Conservation (phyloP, 148 eudicot species). For the Dysphania ambrosioides region DNA sequence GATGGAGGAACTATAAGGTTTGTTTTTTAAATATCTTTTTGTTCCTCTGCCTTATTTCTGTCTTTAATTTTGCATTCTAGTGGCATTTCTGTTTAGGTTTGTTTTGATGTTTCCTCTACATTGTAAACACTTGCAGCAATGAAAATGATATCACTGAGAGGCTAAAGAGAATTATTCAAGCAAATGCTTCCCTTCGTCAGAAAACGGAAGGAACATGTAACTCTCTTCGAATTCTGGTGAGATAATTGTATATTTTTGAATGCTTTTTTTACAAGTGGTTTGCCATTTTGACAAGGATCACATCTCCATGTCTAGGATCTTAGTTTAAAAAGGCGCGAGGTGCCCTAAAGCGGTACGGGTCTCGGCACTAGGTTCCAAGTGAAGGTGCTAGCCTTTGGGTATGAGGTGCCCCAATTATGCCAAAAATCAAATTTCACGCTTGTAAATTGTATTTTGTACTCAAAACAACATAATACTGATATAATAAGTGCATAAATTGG, state of each 20-base stretch:
- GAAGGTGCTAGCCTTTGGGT: too few species aligned
- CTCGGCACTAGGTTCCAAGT: too few species aligned
- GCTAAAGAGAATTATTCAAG: slow-evolving; percentile 59
- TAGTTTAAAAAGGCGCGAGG: too few species aligned
- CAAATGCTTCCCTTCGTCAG: slow-evolving; percentile 58
- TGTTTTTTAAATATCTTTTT: background rate
- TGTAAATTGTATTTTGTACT: too few species aligned
- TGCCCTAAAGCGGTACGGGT: too few species aligned
- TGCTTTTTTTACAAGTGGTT: background rate
- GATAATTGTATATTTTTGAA: background rate
- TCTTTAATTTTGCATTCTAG: background rate
- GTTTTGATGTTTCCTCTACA: background rate
- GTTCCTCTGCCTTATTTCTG: background rate
- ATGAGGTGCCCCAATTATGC: too few species aligned
- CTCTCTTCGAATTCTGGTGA: slow-evolving; percentile 44
- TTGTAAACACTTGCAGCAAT: slow-evolving; percentile 53
- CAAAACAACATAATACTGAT: too few species aligned
- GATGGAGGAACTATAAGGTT: slow-evolving; percentile 72
- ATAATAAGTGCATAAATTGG: too few species aligned
- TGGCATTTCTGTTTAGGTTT: background rate
- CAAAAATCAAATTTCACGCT: too few species aligned
- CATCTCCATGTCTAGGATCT: background rate
- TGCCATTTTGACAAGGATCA: background rate
- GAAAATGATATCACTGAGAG: slow-evolving; percentile 76
- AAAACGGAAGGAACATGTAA: slow-evolving; percentile 40